phyloP scores from a whole-genome alignment of 202 grass and related monocot genomes.

The Zoysia matrella region DNA sequence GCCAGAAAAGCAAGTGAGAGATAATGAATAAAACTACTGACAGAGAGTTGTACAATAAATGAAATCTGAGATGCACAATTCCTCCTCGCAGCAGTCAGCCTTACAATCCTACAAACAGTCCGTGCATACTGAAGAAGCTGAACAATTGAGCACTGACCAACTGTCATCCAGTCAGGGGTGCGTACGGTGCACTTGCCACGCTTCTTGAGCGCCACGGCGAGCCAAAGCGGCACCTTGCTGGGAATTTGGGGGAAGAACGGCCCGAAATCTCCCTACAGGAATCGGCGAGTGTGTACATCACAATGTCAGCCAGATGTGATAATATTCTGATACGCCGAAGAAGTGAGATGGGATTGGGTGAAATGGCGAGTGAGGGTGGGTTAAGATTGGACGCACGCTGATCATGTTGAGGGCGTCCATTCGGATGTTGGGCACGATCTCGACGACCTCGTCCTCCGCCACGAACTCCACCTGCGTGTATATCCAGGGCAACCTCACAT shows the following conservation, averaged over 20 bases:
- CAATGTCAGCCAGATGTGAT: not conserved
- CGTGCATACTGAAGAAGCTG: not conserved
- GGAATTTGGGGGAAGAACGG: constrained; percentile 88
- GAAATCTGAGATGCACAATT: not conserved
- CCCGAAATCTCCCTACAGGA: constrained; percentile 78
- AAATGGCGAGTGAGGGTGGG: not conserved
- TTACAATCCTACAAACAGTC: not conserved
- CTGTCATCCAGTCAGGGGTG: constrained; percentile 83
- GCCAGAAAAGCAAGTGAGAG: constrained; percentile 26
- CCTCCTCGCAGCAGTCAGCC: not conserved
- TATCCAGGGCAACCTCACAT: not conserved
- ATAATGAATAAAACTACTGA: not conserved
- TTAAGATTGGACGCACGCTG: constrained; percentile 49
- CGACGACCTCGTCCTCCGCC: constrained; percentile 75
- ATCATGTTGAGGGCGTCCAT: constrained; percentile 91
- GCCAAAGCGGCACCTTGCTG: constrained; percentile 90
- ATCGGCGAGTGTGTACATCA: not conserved
- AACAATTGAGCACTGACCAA: constrained; percentile 59
- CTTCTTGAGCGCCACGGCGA: constrained; percentile 75
- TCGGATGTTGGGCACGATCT: constrained; percentile 86
- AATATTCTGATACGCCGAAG: not conserved
- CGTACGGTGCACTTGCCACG: constrained; percentile 37
- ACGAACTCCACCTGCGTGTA: constrained; percentile 76
- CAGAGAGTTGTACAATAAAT: not conserved
- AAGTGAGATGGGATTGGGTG: not conserved